These are phyloP conservation scores for Coprinopsis cinerea DNA, from an alignment of 768 basidiomycete genomes.

Conservation along the genomic window DNA sequence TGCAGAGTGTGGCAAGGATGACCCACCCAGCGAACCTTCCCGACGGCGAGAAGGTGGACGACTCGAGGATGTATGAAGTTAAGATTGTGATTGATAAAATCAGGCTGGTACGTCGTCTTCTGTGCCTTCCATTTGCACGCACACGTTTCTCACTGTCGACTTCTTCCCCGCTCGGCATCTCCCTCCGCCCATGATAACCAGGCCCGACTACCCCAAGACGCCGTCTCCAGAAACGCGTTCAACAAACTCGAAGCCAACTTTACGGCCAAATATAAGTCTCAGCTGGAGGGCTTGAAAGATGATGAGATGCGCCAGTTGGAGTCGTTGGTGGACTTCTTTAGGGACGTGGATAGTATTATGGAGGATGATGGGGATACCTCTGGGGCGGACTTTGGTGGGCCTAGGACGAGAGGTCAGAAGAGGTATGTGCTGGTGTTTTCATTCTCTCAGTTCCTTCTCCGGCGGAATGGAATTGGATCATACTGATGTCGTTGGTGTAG, in stretches of 20 bases:
- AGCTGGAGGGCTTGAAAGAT: conserved; percentile 67
- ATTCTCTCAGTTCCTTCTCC: neutral
- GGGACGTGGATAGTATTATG: conserved; percentile 66
- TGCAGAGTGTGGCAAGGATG: conserved; percentile 57
- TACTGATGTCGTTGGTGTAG: neutral
- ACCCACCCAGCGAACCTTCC: conserved; percentile 53
- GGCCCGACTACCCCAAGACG: conserved; percentile 43
- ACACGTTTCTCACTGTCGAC: too few relatives aligned
- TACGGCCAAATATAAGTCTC: conserved; percentile 64
- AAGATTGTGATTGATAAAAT: conserved; percentile 54
- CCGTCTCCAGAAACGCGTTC: conserved; percentile 60
- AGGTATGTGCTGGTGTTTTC: conserved; percentile 20
- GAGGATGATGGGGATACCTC: conserved; percentile 65
- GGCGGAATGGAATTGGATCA: neutral
- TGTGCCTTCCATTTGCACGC: neutral
- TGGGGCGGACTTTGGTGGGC: conserved; percentile 32
- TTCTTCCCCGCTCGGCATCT: too few relatives aligned
- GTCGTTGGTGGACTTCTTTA: conserved; percentile 54
- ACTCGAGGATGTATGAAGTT: conserved; percentile 57
- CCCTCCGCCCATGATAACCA: neutral
- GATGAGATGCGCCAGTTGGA: conserved; percentile 64
- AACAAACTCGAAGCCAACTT: conserved; percentile 62
- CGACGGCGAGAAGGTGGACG: conserved; percentile 37
- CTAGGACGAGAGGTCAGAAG: conserved; percentile 45
- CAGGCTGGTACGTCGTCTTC: conserved; percentile 36